A percentile compares a stretch with the other conserved stretches of the same genome.
phyloP scores from a whole-genome alignment of 305 asterid genomes.

The Nicotiana rustica region DNA sequence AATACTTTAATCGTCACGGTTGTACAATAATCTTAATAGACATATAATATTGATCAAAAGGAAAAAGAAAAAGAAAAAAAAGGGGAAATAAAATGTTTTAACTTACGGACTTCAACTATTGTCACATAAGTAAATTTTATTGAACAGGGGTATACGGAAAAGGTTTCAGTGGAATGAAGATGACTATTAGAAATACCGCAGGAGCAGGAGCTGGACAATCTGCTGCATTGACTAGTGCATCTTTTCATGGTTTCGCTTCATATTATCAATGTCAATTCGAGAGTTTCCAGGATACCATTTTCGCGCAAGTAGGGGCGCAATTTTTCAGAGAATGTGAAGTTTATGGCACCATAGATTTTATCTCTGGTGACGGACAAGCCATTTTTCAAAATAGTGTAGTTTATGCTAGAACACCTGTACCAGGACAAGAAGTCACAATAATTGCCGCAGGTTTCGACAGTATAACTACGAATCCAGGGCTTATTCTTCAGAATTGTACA shows the following conservation, averaged over 20 bases:
- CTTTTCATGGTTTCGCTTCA: slow-evolving; percentile 56
- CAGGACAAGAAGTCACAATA: slow-evolving; percentile 65
- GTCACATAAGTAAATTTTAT: neutral
- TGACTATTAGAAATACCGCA: slow-evolving; percentile 71
- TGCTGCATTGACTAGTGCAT: slow-evolving; percentile 71
- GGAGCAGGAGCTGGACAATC: slow-evolving; percentile 71
- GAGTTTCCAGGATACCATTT: slow-evolving; percentile 72
- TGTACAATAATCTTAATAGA: too few species aligned
- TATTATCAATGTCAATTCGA: slow-evolving; percentile 64
- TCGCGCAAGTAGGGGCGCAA: slow-evolving; percentile 62
- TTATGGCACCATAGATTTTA: slow-evolving; percentile 73
- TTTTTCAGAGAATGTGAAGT: slow-evolving; percentile 64
- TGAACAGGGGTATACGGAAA: slow-evolving; percentile 60
- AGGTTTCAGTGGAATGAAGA: slow-evolving; percentile 61
- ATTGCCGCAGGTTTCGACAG: slow-evolving; percentile 64
- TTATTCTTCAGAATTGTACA: slow-evolving; percentile 76
- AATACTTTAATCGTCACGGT: neutral
- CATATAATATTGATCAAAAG: neutral
- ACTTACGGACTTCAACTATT: neutral
- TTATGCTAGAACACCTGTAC: slow-evolving; percentile 61
- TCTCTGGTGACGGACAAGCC: slow-evolving; percentile 63
- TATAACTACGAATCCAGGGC: slow-evolving; percentile 63
- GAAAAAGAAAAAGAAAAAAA: too few species aligned
- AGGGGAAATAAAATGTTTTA: too few species aligned
- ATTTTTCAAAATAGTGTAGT: slow-evolving; percentile 70